Percentiles rank a stretch among this genome's conserved stretches.
Evolutionary conservation across 768 basidiomycete genomes (phyloP).

Genomic region (Ramaria rubella): DNA sequence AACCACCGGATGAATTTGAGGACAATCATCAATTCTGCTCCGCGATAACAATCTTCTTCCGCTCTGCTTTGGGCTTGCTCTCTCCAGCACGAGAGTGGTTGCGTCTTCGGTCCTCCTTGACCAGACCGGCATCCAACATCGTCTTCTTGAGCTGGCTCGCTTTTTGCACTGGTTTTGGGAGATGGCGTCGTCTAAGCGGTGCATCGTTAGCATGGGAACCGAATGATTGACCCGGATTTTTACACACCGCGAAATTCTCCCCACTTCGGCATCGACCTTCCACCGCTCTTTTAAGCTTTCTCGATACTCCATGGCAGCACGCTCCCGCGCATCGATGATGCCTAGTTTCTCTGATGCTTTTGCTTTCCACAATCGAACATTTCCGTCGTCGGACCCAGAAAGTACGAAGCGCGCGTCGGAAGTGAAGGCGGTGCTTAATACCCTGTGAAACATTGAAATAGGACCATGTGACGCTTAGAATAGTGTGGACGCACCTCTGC

Average conservation of each 20-base stretch:
- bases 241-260: constrained; percentile 70
- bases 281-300: constrained; percentile 83
- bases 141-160: constrained; percentile 83
- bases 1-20: too few relatives aligned
- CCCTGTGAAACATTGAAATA: constrained; percentile 37
- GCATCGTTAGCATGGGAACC: constrained; percentile 7
- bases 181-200: constrained; percentile 56
- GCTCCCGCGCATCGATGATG: constrained; percentile 81
- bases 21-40: constrained; percentile 64
- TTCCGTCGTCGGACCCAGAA: constrained; percentile 91
- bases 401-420: constrained; percentile 87
- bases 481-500: constrained; percentile 76
- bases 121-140: constrained; percentile 83
- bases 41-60: constrained; percentile 77
- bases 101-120: constrained; percentile 90
- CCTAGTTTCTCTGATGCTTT: constrained; percentile 90
- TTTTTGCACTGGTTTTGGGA: constrained; percentile 89
- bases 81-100: constrained; percentile 84
- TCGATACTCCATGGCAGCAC: constrained; percentile 89
- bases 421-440: constrained; percentile 83
- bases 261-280: constrained; percentile 77
- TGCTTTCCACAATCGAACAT: constrained; percentile 92
- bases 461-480: too few relatives aligned
- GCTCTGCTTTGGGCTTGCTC: constrained; percentile 84
- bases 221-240: neutral